Percentiles rank a stretch among this genome's conserved stretches.
Evolutionary conservation across 2,329 filamentous ascomycete genomes (phyloP).

Genomic region (Exophiala calicioides): DNA sequence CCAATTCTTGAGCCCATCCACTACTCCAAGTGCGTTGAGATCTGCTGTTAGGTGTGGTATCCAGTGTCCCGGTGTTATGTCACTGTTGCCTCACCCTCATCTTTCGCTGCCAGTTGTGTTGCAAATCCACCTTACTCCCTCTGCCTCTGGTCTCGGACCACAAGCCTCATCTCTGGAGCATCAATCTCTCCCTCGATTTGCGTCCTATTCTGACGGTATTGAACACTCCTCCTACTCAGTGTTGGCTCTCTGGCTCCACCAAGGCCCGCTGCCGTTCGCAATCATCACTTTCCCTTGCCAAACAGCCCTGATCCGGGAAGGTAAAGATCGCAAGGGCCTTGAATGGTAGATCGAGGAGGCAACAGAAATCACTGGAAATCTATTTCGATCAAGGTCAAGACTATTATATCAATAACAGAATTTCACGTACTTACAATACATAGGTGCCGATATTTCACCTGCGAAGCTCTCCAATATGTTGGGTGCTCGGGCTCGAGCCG

Average conservation of each 20-base stretch:
- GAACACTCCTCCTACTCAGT: no score
- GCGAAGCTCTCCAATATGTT: constrained; percentile 20
- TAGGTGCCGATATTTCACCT: constrained; percentile 4
- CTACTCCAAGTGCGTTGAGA: no score
- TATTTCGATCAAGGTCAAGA: constrained; percentile 10
- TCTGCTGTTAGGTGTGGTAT: neutral
- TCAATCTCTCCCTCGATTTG: neutral
- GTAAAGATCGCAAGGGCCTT: neutral
- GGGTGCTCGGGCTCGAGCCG: constrained; percentile 31
- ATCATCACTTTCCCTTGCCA: neutral
- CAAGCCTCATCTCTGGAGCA: no score
- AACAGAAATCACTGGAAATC: neutral
- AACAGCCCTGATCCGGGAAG: no score
- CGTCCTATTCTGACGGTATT: no score
- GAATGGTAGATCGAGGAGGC: neutral
- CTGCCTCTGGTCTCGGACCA: neutral
- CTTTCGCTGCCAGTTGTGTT: neutral
- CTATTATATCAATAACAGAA: neutral
- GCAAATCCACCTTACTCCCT: neutral
- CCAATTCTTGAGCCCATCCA: no score
- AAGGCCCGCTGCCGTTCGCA: neutral
- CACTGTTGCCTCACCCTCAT: neutral
- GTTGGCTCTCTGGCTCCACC: no score
- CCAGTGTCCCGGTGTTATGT: neutral
- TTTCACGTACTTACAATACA: neutral